Base-by-base conservation (phyloP, 345 rosid genomes). In the Cardamine resedifolia region DNA sequence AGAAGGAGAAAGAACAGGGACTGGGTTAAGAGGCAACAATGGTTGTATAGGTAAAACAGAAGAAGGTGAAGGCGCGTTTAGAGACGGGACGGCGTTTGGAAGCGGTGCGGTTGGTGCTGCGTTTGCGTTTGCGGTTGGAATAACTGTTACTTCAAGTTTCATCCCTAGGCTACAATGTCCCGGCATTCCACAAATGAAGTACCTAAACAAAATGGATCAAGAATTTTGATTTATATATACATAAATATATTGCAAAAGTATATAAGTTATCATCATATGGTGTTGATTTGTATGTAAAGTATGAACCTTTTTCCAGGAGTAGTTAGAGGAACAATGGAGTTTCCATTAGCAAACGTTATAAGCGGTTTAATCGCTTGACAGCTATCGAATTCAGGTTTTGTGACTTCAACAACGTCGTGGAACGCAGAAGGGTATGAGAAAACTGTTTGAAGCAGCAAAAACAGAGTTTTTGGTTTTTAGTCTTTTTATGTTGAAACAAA, bases 111-210 rank as follows among this genome's bases (percentile, higher is more conserved):
- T 20, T 68, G 81, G 51, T 63, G 71, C 66, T 7, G 79, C 24
- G 53, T 50, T 74, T 48, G 83, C 50, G 21, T 52, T 64, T 43
- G 82, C 47, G 28, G 83, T 30, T 18, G 89, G 83, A 7, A 74
- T 53, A 26, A 81, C 78, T 70, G 85, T 78, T 33, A 89, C 81
- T 43, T 86, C 85, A 0, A 90, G 73, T 73, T 88, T 86, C 98
- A 92, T 92, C 30, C 98, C 98, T 64, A 31, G 73, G 24, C 10
- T 15, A 67, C 98, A 92, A 55, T 92, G 98, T 66, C 98, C 96
- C 0, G 76, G 53, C 30, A 71, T 78, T 39, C 88, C 82, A 66
- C 98, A 90, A 61, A 85, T 84, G 85, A 92, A 92, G 84, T 92
- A 90, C 79, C 95, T 77, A 49, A 2, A 58, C 66, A 23, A 27